Conservation (phyloP, 768 basidiomycete genomes). For the Lactarius deliciosus region DNA sequence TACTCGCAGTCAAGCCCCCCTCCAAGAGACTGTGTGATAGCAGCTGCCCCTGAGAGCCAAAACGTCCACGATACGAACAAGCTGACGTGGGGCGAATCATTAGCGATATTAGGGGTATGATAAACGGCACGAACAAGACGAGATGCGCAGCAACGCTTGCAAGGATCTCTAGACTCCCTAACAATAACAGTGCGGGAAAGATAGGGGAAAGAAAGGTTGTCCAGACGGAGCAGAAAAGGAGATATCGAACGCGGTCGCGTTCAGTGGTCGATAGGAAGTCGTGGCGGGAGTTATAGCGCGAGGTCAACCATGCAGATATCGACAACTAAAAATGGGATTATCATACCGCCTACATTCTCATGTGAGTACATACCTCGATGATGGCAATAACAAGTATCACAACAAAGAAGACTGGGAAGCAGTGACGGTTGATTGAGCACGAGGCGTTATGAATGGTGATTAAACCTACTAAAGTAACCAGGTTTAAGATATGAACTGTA, state of each 20-base stretch:
- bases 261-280: slow-evolving; percentile 50
- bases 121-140: slow-evolving; percentile 22
- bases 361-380: slow-evolving; percentile 22
- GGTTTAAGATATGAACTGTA: slow-evolving; percentile 9
- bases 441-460: not conserved
- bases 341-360: not conserved
- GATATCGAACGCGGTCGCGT: slow-evolving; percentile 46
- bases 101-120: not conserved
- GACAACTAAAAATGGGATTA: slow-evolving; percentile 47
- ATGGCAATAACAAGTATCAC: slow-evolving; percentile 24
- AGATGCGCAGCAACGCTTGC: slow-evolving; percentile 24
- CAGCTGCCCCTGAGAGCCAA: slow-evolving; percentile 31
- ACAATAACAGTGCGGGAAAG: slow-evolving; percentile 17
- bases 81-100: slow-evolving; percentile 4
- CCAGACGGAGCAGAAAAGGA: slow-evolving; percentile 32
- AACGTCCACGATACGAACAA: slow-evolving; percentile 30
- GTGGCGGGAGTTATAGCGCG: slow-evolving; percentile 56
- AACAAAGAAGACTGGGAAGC: slow-evolving; percentile 19
- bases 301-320: slow-evolving; percentile 70
- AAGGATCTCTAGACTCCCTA: slow-evolving; percentile 1
- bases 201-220: slow-evolving; percentile 26
- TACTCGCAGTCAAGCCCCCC: slow-evolving; percentile 26
- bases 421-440: not conserved
- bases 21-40: slow-evolving; percentile 20
- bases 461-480: slow-evolving; percentile 25